Evolutionary conservation across 1,284 basidiomycete genomes (phyloP).

Genomic region (Golubevia sp.): DNA sequence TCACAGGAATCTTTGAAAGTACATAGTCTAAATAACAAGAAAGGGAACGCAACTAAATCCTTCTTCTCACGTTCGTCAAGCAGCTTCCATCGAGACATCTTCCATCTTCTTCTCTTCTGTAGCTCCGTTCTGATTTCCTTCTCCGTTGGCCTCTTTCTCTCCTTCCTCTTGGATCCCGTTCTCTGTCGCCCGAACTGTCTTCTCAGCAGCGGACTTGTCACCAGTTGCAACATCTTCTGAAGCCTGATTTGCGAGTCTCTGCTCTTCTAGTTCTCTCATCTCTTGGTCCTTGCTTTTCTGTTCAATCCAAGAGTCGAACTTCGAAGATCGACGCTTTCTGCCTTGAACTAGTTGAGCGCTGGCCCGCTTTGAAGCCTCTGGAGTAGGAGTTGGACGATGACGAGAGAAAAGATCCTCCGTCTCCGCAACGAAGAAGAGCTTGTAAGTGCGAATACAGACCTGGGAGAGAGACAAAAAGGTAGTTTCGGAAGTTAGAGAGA

Average conservation of each 20-base stretch:
- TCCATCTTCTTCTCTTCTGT: not conserved
- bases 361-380: not conserved
- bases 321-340: not conserved
- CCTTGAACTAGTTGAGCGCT: not conserved
- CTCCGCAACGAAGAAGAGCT: slow-evolving; percentile 60
- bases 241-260: not conserved
- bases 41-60: too few relatives aligned
- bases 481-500: slow-evolving; percentile 1
- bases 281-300: not conserved
- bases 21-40: too few relatives aligned
- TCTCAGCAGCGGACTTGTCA: too few relatives aligned
- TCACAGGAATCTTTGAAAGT: too few relatives aligned
- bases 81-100: not conserved
- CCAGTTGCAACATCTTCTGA: too few relatives aligned
- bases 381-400: slow-evolving; percentile 13
- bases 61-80: too few relatives aligned
- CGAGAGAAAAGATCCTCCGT: slow-evolving; percentile 61
- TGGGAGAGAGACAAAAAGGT: not conserved
- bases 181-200: not conserved
- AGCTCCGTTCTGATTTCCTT: not conserved
- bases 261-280: not conserved
- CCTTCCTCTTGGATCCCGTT: not conserved
- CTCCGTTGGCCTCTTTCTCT: not conserved
- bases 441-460: slow-evolving; percentile 56
- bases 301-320: not conserved